These are phyloP conservation scores for Russula sp. DNA, from an alignment of 768 basidiomycete species.

Conservation along the genomic window DNA sequence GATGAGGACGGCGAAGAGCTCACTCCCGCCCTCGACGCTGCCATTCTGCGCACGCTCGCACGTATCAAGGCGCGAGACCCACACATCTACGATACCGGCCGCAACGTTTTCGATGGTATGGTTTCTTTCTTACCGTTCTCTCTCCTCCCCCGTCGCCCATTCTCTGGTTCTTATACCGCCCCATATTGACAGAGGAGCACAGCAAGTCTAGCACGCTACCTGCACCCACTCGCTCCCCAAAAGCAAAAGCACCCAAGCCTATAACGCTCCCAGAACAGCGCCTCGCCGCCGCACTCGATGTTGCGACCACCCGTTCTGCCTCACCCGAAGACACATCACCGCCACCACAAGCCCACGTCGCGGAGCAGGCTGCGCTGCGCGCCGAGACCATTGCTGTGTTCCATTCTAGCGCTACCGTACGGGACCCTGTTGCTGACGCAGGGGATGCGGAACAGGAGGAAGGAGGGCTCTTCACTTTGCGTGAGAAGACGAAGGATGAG, in stretches of 20 bases:
- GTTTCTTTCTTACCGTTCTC: neutral
- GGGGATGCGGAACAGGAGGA: constrained; percentile 39
- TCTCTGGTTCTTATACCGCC: neutral
- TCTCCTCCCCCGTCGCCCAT: no score
- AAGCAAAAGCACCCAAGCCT: constrained; percentile 64
- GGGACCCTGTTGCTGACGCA: constrained; percentile 27
- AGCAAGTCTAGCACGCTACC: constrained; percentile 36
- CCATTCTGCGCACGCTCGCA: constrained; percentile 85
- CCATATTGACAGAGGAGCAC: constrained; percentile 51
- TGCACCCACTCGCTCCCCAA: constrained; percentile 25
- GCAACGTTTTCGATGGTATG: constrained; percentile 76
- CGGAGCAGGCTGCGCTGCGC: constrained; percentile 71
- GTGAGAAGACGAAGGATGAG: constrained; percentile 76
- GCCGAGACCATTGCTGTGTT: constrained; percentile 84
- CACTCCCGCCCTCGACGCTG: constrained; percentile 88
- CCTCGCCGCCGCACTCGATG: constrained; percentile 51
- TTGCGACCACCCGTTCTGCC: constrained; percentile 52
- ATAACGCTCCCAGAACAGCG: constrained; percentile 69
- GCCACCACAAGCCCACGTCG: constrained; percentile 54
- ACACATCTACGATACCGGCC: constrained; percentile 66
- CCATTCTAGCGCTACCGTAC: constrained; percentile 35
- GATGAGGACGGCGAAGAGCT: constrained; percentile 94
- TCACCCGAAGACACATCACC: constrained; percentile 36
- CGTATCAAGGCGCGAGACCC: constrained; percentile 80
- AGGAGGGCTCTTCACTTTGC: constrained; percentile 63